Conservation (phyloP, 257 asterid species). For the Ocimum tenuiflorum region DNA sequence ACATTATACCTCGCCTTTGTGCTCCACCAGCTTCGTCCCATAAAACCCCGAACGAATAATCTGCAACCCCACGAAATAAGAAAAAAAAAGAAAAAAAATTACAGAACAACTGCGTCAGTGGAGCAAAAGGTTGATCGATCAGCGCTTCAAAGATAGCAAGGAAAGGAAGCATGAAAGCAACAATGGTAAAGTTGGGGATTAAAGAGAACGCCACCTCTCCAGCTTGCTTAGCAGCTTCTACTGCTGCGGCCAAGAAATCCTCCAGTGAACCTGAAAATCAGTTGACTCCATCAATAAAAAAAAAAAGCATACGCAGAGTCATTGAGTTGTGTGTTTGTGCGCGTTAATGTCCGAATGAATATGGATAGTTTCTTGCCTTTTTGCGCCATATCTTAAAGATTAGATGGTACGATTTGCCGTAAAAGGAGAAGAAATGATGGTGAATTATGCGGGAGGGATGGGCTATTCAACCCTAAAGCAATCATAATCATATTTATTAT, state of each 20-base stretch:
- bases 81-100: background rate
- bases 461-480: too few relatives aligned
- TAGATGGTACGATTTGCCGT: conserved; percentile 5
- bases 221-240: conserved; percentile 65
- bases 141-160: background rate
- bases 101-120: background rate
- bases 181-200: background rate
- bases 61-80: conserved; percentile 24
- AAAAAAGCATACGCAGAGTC: background rate
- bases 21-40: conserved; percentile 65
- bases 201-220: conserved; percentile 46
- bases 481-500: too few relatives aligned
- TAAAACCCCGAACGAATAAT: conserved; percentile 57
- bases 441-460: too few relatives aligned
- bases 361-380: conserved; percentile 32
- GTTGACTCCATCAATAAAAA: conserved; percentile 1
- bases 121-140: background rate
- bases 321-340: background rate
- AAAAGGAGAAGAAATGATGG: background rate
- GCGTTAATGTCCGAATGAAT: too few relatives aligned
- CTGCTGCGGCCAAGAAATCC: conserved; percentile 53
- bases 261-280: conserved; percentile 39
- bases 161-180: background rate
- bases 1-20: conserved; percentile 62
- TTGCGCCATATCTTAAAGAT: conserved; percentile 35